A percentile compares a stretch with the other conserved stretches of the same genome.
These are phyloP conservation scores for Boletus hoseneyae DNA, from an alignment of 1,284 basidiomycete species.

Conservation along the genomic window DNA sequence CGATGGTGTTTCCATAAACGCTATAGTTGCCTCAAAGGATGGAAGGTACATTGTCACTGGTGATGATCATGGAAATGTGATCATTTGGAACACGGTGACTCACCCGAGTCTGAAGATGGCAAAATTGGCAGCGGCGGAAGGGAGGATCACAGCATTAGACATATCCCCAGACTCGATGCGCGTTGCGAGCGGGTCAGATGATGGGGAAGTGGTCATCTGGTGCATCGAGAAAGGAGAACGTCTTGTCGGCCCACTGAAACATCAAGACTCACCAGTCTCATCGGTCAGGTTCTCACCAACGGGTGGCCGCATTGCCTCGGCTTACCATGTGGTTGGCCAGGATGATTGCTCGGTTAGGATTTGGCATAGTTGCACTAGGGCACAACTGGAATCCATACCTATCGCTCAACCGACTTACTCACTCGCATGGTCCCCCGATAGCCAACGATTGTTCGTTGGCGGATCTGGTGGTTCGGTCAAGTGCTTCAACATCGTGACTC, in stretches of 20 bases:
- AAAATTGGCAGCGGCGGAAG: neutral
- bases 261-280: neutral
- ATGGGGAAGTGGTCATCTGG: constrained; percentile 1
- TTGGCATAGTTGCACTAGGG: constrained; percentile 13
- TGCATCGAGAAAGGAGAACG: neutral
- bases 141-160: neutral
- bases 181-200: neutral
- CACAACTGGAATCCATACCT: neutral
- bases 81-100: constrained; percentile 2
- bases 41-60: constrained; percentile 11
- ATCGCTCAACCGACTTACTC: constrained; percentile 1
- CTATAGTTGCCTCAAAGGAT: constrained; percentile 8
- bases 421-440: constrained; percentile 13
- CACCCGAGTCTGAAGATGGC: neutral
- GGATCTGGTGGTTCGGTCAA: constrained; percentile 8
- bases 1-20: neutral
- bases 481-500: constrained; percentile 4
- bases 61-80: constrained; percentile 1
- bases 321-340: neutral
- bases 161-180: neutral
- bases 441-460: constrained; percentile 11
- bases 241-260: neutral
- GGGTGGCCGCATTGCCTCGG: constrained; percentile 12
- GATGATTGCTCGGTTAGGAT: constrained; percentile 5
- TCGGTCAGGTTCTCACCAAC: constrained; percentile 16